These are phyloP conservation scores for Tarenaya hassleriana DNA, from an alignment of 345 rosid genomes.

Conservation along the genomic window DNA sequence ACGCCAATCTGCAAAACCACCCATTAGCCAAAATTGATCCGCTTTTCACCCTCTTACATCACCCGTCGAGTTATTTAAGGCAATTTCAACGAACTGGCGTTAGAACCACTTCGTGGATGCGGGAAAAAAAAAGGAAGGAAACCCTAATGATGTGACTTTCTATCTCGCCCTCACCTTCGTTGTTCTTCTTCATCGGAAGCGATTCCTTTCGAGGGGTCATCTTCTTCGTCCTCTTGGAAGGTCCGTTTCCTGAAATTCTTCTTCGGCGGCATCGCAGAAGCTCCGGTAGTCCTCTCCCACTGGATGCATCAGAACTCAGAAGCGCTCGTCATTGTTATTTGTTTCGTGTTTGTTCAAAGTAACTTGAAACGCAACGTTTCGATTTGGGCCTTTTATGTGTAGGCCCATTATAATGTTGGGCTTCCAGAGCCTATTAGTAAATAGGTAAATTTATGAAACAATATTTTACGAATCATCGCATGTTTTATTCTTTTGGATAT, in stretches of 20 bases:
- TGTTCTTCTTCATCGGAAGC: constrained; percentile 68
- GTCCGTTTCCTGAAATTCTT: constrained; percentile 68
- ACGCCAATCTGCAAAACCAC: too few species aligned
- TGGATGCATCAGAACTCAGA: too few species aligned
- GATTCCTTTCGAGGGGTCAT: constrained; percentile 21
- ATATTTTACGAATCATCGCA: too few species aligned
- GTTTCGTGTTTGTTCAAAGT: constrained; percentile 1
- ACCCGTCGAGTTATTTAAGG: too few species aligned
- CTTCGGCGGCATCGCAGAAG: constrained; percentile 33
- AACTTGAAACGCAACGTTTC: not conserved
- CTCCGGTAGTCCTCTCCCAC: constrained; percentile 3
- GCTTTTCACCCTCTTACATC: too few species aligned
- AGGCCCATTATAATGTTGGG: constrained; percentile 3
- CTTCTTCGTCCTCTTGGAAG: constrained; percentile 45
- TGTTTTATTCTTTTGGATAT: too few species aligned
- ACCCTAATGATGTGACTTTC: too few species aligned
- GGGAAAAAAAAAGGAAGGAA: too few species aligned
- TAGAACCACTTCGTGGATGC: too few species aligned
- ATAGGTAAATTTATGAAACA: not conserved
- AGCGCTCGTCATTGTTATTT: not conserved
- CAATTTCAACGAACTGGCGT: too few species aligned
- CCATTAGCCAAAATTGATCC: too few species aligned
- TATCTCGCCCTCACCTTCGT: constrained; percentile 45
- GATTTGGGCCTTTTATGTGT: not conserved
- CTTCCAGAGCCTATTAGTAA: not conserved